Evolutionary conservation across 2,329 filamentous ascomycete species (phyloP), one percentile per base, ranked within the genome.

Genomic region (Chaetomium strumarium): DNA sequence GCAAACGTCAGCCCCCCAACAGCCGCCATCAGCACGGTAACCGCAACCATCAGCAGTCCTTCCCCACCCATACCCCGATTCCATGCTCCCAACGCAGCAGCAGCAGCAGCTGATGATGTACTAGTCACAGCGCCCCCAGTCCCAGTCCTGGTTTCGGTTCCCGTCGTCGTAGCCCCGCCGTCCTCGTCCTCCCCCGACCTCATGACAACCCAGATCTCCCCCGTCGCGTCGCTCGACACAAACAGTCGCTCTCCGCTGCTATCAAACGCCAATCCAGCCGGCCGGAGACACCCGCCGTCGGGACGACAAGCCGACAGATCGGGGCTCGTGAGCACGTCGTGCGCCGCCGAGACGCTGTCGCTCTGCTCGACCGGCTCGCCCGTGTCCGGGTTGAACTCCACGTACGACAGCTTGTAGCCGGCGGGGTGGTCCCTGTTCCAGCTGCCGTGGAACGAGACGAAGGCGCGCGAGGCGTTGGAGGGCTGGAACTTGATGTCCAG

Each of bases 401-500:
- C 54, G 13, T 62, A 58, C 8, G 70, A 66, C 43, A 80, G 63
- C 52, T 67, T 69, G 65, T 80, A 80, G 34, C 76, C 77, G 1
- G 70, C 67, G 1, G 74, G 71, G 12, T 66, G 60, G 7, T 69
- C 62, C 29, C 70, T 68, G 61, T 75, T 68, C 71, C 85, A 89
- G 66, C 80, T 85, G 13, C 86, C 86, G 66, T 88, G 86, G 68
- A 90, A 88, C 0, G 81, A 74, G 16, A 90, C 70, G 68, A 80
- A 90, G 1, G 84, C 85, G 2, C 73, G 75, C 12, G 75, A 77
- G 34, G 79, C 79, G 38, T 75, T 68, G 10, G 14, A 16, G 0
- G 71, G 62, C 57, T 79, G 74, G 70, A 90, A 90, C 55, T 81
- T 80, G 62, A 90, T 79, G 58, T 88, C 85, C 1, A 90, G 71